Conservation (phyloP, 2,329 filamentous ascomycete genomes). For the Bisporella sp. region DNA sequence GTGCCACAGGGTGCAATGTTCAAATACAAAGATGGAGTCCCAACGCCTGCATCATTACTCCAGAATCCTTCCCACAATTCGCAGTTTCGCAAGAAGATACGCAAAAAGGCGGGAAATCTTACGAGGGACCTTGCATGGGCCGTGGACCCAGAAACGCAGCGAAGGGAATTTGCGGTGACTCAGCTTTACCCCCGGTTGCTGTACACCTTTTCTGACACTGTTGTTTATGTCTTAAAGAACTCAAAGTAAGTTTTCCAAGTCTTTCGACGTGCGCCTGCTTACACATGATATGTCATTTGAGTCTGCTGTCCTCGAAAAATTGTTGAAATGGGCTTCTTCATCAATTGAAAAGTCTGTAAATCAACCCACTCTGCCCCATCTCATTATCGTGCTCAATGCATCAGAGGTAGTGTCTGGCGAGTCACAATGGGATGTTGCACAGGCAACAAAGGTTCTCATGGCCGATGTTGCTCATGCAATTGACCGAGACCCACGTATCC, state of each 20-base stretch:
- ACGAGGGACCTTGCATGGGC: constrained; percentile 4
- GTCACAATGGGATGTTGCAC: constrained; percentile 36
- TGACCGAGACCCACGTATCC: constrained; percentile 19
- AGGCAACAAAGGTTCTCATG: constrained; percentile 14
- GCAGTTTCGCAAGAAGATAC: neutral
- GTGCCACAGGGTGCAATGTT: constrained; percentile 6
- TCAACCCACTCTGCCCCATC: constrained; percentile 47
- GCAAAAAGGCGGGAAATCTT: neutral
- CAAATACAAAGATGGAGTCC: constrained; percentile 17
- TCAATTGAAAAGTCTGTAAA: constrained; percentile 46
- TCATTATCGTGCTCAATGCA: constrained; percentile 46
- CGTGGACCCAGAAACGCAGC: too few relatives aligned
- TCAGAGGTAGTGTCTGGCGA: constrained; percentile 31
- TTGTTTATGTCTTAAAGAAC: too few relatives aligned
- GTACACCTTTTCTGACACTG: too few relatives aligned
- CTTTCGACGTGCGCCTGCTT: too few relatives aligned
- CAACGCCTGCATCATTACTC: neutral
- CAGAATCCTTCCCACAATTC: neutral
- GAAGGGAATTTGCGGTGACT: too few relatives aligned
- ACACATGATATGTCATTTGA: constrained; percentile 31
- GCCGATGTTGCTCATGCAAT: constrained; percentile 2
- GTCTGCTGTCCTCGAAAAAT: constrained; percentile 30
- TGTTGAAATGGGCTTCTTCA: constrained; percentile 44
- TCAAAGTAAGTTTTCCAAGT: too few relatives aligned
- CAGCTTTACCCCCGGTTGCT: too few relatives aligned